Percentiles rank a stretch among this genome's conserved stretches.
Conservation (phyloP, 768 basidiomycete species). For the Lepiota venenata region DNA sequence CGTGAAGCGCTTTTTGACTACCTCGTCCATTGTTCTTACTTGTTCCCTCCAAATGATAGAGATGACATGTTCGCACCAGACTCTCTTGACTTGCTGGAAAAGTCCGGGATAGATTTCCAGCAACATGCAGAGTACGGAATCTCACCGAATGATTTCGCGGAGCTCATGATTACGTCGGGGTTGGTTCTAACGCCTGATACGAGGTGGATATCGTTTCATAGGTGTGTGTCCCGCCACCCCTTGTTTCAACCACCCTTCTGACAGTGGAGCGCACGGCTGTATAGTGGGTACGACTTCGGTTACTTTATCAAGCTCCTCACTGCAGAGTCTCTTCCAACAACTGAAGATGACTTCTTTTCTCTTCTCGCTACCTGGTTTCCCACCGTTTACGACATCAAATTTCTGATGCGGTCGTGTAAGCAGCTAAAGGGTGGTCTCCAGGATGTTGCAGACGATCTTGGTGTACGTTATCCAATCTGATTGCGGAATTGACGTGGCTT, state of each 20-base stretch:
- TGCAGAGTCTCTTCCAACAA: conserved; percentile 78
- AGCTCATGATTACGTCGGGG: conserved; percentile 95
- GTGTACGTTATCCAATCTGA: conserved; percentile 50
- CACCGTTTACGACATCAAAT: conserved; percentile 96
- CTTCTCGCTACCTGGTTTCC: conserved; percentile 92
- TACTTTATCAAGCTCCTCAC: conserved; percentile 95
- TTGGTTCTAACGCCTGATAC: conserved; percentile 86
- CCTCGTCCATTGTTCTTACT: neutral
- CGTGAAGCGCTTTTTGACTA: conserved; percentile 8
- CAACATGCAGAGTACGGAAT: conserved; percentile 93
- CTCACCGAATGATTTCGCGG: conserved; percentile 90
- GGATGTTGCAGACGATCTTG: conserved; percentile 94
- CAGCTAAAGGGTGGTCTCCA: conserved; percentile 86
- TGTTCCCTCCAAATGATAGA: conserved; percentile 35
- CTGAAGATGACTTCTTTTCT: conserved; percentile 89
- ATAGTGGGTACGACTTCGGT: conserved; percentile 97
- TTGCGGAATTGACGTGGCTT: neutral
- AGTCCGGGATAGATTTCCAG: conserved; percentile 94
- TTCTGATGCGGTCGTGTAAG: conserved; percentile 87
- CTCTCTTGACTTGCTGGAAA: conserved; percentile 90
- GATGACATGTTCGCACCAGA: conserved; percentile 99
- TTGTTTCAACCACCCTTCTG: neutral
- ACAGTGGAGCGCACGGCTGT: neutral
- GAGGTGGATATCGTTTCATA: conserved; percentile 98
- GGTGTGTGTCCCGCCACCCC: conserved; percentile 49